These are phyloP conservation scores for Geosmithia flava DNA, from an alignment of 2,329 filamentous ascomycete species.

Conservation along the genomic window DNA sequence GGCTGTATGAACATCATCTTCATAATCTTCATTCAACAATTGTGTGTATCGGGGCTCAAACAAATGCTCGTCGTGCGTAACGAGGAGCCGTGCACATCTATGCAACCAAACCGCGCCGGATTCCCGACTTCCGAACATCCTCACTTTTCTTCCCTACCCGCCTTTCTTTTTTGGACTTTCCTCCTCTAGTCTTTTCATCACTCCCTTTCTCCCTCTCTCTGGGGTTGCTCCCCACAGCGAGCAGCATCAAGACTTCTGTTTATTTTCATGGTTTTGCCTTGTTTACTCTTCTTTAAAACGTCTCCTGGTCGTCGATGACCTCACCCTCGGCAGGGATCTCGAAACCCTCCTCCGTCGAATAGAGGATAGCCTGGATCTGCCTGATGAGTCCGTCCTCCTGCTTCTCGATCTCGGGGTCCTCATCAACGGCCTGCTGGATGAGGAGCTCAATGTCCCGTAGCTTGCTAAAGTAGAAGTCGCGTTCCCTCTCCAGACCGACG, in stretches of 20 bases:
- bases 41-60: background rate
- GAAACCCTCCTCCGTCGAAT: slow-evolving; percentile 89
- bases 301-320: slow-evolving; percentile 65
- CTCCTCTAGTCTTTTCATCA: slow-evolving; percentile 1
- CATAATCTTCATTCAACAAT: slow-evolving; percentile 1
- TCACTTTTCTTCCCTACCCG: background rate
- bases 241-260: background rate
- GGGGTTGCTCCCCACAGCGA: background rate
- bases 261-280: too few relatives aligned
- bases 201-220: background rate
- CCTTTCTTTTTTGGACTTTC: slow-evolving; percentile 1
- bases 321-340: slow-evolving; percentile 79
- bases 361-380: slow-evolving; percentile 91
- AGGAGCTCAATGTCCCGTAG: slow-evolving; percentile 91
- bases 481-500: slow-evolving; percentile 84
- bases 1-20: background rate
- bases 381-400: slow-evolving; percentile 86
- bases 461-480: slow-evolving; percentile 99
- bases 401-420: slow-evolving; percentile 86
- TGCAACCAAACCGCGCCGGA: slow-evolving; percentile 1
- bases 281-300: slow-evolving; percentile 39
- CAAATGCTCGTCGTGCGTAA: background rate
- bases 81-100: background rate
- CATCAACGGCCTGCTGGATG: slow-evolving; percentile 85
- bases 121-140: too few relatives aligned